Evolutionary conservation across 805 yeast genomes (phyloP), one percentile per base, ranked within the genome.

Genomic region (Candida arabinofermentans): DNA sequence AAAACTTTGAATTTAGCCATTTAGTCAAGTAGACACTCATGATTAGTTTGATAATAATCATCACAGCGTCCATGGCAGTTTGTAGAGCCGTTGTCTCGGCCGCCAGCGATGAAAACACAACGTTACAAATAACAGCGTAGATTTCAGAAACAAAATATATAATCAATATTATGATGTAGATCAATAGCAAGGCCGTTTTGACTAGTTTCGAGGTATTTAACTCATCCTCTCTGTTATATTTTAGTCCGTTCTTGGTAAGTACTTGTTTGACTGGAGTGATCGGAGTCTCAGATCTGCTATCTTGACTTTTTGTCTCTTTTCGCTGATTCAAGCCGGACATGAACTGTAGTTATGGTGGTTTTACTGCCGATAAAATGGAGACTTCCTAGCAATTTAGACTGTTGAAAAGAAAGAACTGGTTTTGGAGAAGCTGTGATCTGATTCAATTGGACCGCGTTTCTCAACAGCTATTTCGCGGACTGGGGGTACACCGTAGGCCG

Each of bases 201-300:
- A 32, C 18, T 6, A 58, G 24, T 39, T 51, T 50, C 5, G 33
- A 7, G 17, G 17, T 23, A 30, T 49, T 46, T 3, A 51, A 35
- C 23, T 51, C 54, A 34, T 57, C 59, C 39, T 57, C 59, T 37
- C 42, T 41, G 27, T 40, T 42, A 41, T 51, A 51, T 22, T 29
- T 35, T 10, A 48, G 34, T 2, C 55, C 55, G 24, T 40, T 44
- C 17, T 36, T 34, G 5, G 37, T 13, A 18, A 37, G 24, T 16
- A 23, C 14, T 12, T 21, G n/a, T 22, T 19, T 19, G 7, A 5
- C 13, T 9, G 35, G 3, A n/a, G 24, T 13, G 8, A 13, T 13
- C 22, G 26, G 17, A 26, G 29, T n/a, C n/a, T 13, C 16, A 8
- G 3, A 13, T 26, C 16, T 13, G 5, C 6, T 13, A 13, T 13